Evolutionary conservation across 306 rosid genomes (phyloP).

Genomic region (Quercus gilva): DNA sequence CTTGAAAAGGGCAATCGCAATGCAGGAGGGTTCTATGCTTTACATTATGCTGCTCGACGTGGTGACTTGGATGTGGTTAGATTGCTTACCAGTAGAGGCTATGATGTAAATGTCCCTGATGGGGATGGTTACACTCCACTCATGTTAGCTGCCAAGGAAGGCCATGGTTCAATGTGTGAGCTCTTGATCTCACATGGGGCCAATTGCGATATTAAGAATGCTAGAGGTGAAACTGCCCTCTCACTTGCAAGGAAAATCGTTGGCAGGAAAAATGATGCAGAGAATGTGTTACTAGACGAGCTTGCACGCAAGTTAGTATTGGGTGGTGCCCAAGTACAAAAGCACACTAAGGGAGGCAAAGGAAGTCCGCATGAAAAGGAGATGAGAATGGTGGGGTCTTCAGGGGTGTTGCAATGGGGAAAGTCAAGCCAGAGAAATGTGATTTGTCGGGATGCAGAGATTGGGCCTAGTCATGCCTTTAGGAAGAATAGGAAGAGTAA

Average conservation of each 20-base stretch:
- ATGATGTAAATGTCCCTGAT: slow-evolving; percentile 73
- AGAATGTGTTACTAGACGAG: slow-evolving; percentile 60
- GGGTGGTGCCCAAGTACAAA: slow-evolving; percentile 51
- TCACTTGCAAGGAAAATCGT: slow-evolving; percentile 52
- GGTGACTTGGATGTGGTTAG: slow-evolving; percentile 75
- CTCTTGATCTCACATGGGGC: slow-evolving; percentile 72
- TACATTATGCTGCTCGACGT: slow-evolving; percentile 86
- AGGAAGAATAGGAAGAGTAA: slow-evolving; percentile 50
- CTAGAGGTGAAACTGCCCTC: slow-evolving; percentile 76
- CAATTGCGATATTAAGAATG: slow-evolving; percentile 39
- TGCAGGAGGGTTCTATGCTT: slow-evolving; percentile 77
- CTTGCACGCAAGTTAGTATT: slow-evolving; percentile 63
- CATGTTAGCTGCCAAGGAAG: slow-evolving; percentile 92
- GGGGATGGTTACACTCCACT: slow-evolving; percentile 85
- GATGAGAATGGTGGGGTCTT: slow-evolving; percentile 48
- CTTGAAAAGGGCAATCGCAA: slow-evolving; percentile 72
- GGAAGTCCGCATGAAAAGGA: slow-evolving; percentile 71
- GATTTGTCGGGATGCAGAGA: slow-evolving; percentile 53
- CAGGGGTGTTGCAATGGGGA: slow-evolving; percentile 78
- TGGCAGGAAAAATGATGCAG: slow-evolving; percentile 41
- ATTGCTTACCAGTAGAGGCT: slow-evolving; percentile 67
- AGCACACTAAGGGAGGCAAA: slow-evolving; percentile 81
- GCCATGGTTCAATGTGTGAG: slow-evolving; percentile 62
- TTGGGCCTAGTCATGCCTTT: slow-evolving; percentile 62
- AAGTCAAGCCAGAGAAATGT: slow-evolving; percentile 70